Evolutionary conservation across 116 monocot species (phyloP).

Genomic region (Papilionanthe hybrid): DNA sequence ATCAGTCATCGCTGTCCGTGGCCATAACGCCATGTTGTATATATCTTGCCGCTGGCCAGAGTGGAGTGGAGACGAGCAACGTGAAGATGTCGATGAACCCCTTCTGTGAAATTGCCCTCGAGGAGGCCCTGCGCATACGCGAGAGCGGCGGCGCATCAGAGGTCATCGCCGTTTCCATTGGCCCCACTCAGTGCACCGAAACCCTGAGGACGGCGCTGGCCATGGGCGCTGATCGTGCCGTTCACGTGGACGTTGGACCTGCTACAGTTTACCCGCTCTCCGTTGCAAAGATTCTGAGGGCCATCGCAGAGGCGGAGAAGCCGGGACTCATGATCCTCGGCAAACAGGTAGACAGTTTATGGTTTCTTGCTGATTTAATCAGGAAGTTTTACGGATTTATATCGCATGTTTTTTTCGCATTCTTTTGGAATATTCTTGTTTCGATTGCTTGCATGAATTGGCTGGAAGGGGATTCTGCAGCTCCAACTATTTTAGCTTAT

Average conservation of each 20-base stretch:
- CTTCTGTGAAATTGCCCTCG: constrained; percentile 95
- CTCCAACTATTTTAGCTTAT: not conserved
- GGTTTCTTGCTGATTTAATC: not conserved
- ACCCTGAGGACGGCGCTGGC: constrained; percentile 91
- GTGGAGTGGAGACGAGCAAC: constrained; percentile 81
- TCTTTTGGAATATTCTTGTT: not conserved
- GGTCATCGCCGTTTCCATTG: constrained; percentile 84
- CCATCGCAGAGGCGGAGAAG: constrained; percentile 57
- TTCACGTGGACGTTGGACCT: constrained; percentile 56
- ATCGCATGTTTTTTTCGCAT: not conserved
- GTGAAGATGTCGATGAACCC: constrained; percentile 99
- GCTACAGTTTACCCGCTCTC: constrained; percentile 49
- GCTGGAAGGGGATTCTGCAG: not conserved
- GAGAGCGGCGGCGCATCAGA: constrained; percentile 74
- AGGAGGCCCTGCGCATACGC: constrained; percentile 77
- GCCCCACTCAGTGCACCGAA: constrained; percentile 68
- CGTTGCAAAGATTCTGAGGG: constrained; percentile 70
- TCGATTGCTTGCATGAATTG: not conserved
- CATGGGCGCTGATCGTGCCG: constrained; percentile 90
- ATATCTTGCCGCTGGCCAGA: constrained; percentile 22
- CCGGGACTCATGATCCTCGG: constrained; percentile 89
- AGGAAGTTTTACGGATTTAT: not conserved
- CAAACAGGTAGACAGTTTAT: constrained; percentile 55
- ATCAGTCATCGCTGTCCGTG: no score
- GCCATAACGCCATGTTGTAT: not conserved